Base-by-base conservation (phyloP, 108 stramenopile species). In the Aurantiochytrium sp. region DNA sequence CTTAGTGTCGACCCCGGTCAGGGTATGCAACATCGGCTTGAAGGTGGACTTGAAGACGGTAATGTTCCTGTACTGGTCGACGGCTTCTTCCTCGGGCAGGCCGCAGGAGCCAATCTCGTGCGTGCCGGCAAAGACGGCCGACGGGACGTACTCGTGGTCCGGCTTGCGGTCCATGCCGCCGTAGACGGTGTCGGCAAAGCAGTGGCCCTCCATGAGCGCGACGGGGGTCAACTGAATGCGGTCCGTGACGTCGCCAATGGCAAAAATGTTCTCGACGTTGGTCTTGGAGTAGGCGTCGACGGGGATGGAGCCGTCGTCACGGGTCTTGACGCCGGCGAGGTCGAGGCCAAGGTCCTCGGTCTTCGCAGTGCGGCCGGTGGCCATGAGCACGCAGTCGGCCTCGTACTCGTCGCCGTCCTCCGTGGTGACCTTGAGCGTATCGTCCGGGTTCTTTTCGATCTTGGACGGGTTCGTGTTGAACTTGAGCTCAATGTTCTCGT, bases 241-340 rank as follows among this genome's bases (percentile, higher is more conserved):
- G 12, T 96, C 96, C 86, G 91, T 92, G 3, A 97, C 97, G 91
- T 99, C 98, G 3, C 98, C 97, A 52, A 99, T 39, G 17, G 98
- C 97, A 88, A 91, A 96, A 31, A 99, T 92, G 55, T 92, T 92
- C 1, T 90, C 90, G 6, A 92, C 93, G 81, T 90, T 92, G 1
- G 98, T 98, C 85, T 95, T 93, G 90, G 95, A 93, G 55, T 91
- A 96, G 3, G 95, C 97, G 90, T 99, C 96, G 4, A 94, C 95
- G 36, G 89, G 22, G 37, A 98, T 94, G 89, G 92, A 91, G 31
- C 90, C 89, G 39, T 87, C 65, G 10, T 69, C 55, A 4, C 45
- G 69, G 22, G 89, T 59, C 31, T 92, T 65, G 10, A 96, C 94
- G 22, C 95, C 95, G 32, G 91, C 93, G 22, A 87, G 87, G 30